These are phyloP conservation scores for Tolypocladium cylindrosporum DNA, from an alignment of 2,329 filamentous ascomycete species.

Conservation along the genomic window DNA sequence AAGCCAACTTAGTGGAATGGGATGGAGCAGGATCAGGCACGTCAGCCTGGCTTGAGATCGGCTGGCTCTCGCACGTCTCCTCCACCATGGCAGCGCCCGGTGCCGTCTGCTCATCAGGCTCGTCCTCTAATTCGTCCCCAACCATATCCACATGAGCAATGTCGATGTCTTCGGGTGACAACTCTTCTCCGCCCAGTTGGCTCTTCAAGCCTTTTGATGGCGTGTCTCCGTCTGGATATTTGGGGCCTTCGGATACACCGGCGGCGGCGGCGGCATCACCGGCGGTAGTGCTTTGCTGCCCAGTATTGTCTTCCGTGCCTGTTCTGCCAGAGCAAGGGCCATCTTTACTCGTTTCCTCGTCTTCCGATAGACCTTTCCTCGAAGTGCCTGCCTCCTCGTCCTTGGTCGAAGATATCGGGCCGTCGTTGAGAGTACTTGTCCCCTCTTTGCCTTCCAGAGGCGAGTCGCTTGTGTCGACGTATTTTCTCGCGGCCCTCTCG, in stretches of 20 bases:
- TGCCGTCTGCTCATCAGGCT: constrained; percentile 10
- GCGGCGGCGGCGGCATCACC: neutral
- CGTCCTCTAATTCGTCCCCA: constrained; percentile 15
- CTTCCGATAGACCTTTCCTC: neutral
- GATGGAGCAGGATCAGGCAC: neutral
- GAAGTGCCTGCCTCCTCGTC: neutral
- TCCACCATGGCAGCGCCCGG: neutral
- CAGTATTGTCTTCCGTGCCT: neutral
- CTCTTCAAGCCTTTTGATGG: neutral
- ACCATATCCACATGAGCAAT: constrained; percentile 27
- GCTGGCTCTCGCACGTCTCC: neutral
- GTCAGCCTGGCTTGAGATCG: neutral
- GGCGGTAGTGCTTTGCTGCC: neutral
- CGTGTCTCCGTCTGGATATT: neutral
- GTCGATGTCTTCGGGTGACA: constrained; percentile 38
- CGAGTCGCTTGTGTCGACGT: constrained; percentile 29
- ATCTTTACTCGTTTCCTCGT: neutral
- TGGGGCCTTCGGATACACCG: neutral
- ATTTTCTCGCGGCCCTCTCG: constrained; percentile 39
- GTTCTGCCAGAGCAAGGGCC: neutral
- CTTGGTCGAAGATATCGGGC: neutral
- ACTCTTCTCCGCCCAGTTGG: constrained; percentile 9
- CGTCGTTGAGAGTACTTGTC: neutral
- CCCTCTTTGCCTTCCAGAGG: constrained; percentile 3
- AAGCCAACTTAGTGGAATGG: neutral